Percentiles rank a stretch among this genome's conserved stretches.
phyloP scores from a whole-genome alignment of 257 asterid species.

The Fraxinus cuspidata region DNA sequence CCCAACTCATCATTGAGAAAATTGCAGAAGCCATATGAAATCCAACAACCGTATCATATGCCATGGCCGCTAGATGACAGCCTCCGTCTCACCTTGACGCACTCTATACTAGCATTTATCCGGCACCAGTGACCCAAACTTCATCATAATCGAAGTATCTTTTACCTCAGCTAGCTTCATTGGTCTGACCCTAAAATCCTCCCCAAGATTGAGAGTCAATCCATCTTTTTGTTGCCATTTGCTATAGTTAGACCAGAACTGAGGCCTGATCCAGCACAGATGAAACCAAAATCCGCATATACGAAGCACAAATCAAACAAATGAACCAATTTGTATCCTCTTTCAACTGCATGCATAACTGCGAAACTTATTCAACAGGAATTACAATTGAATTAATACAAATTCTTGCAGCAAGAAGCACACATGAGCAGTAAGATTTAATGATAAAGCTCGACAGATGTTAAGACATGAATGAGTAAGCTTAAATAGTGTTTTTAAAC shows the following conservation, averaged over 20 bases:
- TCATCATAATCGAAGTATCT: conserved; percentile 70
- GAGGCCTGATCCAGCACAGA: conserved; percentile 5
- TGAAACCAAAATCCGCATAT: no score
- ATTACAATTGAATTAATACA: not conserved
- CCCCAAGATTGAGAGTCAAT: conserved; percentile 67
- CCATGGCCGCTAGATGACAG: conserved; percentile 74
- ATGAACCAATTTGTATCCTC: not conserved
- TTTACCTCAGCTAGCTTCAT: conserved; percentile 54
- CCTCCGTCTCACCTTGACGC: conserved; percentile 72
- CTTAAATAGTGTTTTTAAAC: not conserved
- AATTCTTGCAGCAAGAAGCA: no score
- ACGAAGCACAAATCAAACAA: not conserved
- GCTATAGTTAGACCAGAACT: conserved; percentile 70
- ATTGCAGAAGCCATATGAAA: conserved; percentile 53
- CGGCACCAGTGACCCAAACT: conserved; percentile 70
- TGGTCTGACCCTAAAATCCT: conserved; percentile 62
- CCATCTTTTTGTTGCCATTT: conserved; percentile 57
- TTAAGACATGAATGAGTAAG: not conserved
- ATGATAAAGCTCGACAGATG: not conserved
- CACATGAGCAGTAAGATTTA: not conserved
- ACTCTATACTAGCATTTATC: conserved; percentile 82
- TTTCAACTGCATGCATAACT: not conserved
- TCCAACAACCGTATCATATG: conserved; percentile 57
- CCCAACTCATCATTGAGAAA: conserved; percentile 65
- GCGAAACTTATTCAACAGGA: no score